A percentile compares a stretch with the other conserved stretches of the same genome.
Conservation (phyloP, 1,284 basidiomycete genomes). For the Pyrrhoderma noxium region DNA sequence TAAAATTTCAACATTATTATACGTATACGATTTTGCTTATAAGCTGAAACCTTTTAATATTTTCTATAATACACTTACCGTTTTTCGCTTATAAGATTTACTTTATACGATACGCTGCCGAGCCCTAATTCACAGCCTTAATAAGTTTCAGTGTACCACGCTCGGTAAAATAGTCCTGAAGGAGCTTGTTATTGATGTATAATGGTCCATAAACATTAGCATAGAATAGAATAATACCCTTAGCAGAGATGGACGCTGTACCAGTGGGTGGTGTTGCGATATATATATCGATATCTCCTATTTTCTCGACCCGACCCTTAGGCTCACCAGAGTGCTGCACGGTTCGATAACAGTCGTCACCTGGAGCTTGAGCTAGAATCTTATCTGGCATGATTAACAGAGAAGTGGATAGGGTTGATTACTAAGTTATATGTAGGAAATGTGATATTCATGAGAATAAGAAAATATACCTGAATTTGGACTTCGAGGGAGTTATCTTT, state of each 20-base stretch:
- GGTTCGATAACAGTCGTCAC: constrained; percentile 38
- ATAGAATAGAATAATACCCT: constrained; percentile 42
- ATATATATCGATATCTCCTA: constrained; percentile 45
- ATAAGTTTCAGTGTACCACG: constrained; percentile 29
- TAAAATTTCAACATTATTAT: too few relatives aligned
- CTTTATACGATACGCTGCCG: too few relatives aligned
- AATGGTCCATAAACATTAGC: constrained; percentile 42
- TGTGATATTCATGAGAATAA: too few relatives aligned
- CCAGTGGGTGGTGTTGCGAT: constrained; percentile 36
- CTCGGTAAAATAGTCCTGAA: constrained; percentile 46
- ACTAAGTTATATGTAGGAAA: too few relatives aligned
- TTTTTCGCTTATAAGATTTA: too few relatives aligned
- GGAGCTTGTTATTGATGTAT: constrained; percentile 41
- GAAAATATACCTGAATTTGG: too few relatives aligned
- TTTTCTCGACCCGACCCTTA: constrained; percentile 33
- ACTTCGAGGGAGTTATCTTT: too few relatives aligned
- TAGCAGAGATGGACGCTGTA: constrained; percentile 17
- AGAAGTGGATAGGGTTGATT: neutral
- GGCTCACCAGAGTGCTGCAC: constrained; percentile 44
- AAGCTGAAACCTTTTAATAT: too few relatives aligned
- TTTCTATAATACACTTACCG: too few relatives aligned
- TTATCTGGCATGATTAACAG: constrained; percentile 7
- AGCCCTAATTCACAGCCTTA: neutral
- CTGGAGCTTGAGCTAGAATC: constrained; percentile 30
- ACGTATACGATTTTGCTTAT: too few relatives aligned